Percentiles rank a stretch among this genome's conserved stretches.
phyloP scores from a whole-genome alignment of 2,329 filamentous ascomycete genomes.

The Phaeophleospora eucalypticola region DNA sequence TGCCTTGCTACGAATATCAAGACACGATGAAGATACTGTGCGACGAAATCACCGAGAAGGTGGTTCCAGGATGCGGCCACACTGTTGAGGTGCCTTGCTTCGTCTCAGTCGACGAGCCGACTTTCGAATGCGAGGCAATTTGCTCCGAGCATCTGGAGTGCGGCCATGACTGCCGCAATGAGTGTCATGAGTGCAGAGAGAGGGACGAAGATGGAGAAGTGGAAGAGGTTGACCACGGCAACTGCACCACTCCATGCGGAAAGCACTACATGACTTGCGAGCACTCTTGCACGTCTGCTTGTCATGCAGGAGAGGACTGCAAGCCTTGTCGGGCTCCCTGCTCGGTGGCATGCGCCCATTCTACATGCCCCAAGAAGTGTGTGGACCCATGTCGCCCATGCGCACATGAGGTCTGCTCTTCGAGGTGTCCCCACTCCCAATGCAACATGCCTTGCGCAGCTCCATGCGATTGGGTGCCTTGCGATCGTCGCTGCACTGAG shows the following conservation, averaged over 20 bases:
- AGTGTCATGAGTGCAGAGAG: conserved; percentile 49
- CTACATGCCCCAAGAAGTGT: conserved; percentile 53
- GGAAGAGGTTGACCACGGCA: conserved; percentile 40
- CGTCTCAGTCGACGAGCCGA: conserved; percentile 38
- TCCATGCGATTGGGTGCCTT: conserved; percentile 65
- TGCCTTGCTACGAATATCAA: conserved; percentile 37
- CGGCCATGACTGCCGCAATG: conserved; percentile 59
- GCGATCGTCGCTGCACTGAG: conserved; percentile 55
- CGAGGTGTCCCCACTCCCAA: conserved; percentile 50
- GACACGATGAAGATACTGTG: conserved; percentile 49
- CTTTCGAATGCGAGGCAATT: conserved; percentile 46
- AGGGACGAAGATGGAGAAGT: conserved; percentile 32
- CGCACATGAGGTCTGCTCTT: conserved; percentile 52
- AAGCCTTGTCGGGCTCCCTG: conserved; percentile 49
- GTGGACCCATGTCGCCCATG: conserved; percentile 60
- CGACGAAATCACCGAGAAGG: conserved; percentile 41
- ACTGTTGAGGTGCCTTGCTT: conserved; percentile 48
- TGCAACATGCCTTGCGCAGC: conserved; percentile 59
- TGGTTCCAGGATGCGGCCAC: conserved; percentile 56
- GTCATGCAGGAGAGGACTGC: conserved; percentile 51
- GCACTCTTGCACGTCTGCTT: conserved; percentile 51
- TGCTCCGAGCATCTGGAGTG: conserved; percentile 52
- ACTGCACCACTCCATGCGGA: conserved; percentile 49
- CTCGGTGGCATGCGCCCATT: conserved; percentile 50
- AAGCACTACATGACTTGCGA: conserved; percentile 52